Base-by-base conservation (phyloP, 2,329 filamentous ascomycete genomes). In the Colletotrichum paranaense region DNA sequence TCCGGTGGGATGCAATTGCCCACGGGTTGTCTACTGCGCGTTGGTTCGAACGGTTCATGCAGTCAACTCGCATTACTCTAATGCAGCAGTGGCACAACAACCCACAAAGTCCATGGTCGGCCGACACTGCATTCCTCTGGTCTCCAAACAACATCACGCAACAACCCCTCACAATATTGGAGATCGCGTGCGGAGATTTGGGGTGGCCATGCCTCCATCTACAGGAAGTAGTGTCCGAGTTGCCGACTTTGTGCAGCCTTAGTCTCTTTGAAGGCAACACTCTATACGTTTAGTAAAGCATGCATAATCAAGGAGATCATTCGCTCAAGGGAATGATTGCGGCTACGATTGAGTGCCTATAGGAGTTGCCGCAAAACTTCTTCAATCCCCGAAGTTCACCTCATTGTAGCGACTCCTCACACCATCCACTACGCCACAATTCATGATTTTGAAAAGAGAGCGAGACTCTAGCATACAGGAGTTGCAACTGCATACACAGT, bases 401-500 rank as follows among this genome's bases (percentile, higher is more conserved):
- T 9, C 0, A 49, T 4, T 19, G 42, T n/a, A 49, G 42, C 8
- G 16, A 8, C 19, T 49, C 42, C 19, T 49, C 42, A n/a, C 19
- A n/a, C 19, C 8, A n/a, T 49, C 2, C 42, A 49, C 19, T 19
- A n/a, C 9, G 3, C 42, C 42, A 1, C 7, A 4, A 5, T 3
- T 22, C 19, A 4, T 19, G 7, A 49, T 16, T 55, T 56, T 12
- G 16, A 19, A 28, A 19, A 24, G 8, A 11, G 46, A 1, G 16
- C 7, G 24, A 12, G 35, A 24, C 24, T 35, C 42, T 56, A 65
- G 30, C 63, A 64, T 26, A 32, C 64, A n/a, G 68, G 62, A 3
- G 68, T 74, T 28, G 64, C 58, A 4, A 74, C 49, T 14, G 68
- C 63, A 16, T 72, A 74, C 46, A 72, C 63, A 16, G 68, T 74